Evolutionary conservation across 371 early-diverging fungal species (phyloP).

Genomic region (Modicella reniformis): DNA sequence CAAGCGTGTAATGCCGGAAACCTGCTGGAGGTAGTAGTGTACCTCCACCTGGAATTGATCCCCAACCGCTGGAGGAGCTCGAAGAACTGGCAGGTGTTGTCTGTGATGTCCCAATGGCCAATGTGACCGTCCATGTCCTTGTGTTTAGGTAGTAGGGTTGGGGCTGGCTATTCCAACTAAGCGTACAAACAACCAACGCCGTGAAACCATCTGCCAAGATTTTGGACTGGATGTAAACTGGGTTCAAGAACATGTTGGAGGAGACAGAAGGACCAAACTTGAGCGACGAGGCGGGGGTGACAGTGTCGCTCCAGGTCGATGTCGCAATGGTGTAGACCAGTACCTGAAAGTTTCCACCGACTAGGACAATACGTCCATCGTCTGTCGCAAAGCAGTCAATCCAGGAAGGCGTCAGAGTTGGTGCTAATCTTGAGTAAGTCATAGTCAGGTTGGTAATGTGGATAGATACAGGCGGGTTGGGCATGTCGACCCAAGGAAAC

Average conservation of each 20-base stretch:
- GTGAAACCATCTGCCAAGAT: constrained; percentile 47
- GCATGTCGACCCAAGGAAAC: constrained; percentile 40
- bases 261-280: constrained; percentile 35
- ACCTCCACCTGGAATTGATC: constrained; percentile 29
- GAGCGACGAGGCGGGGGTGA: constrained; percentile 4
- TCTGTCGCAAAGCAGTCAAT: constrained; percentile 52
- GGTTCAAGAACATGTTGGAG: constrained; percentile 34
- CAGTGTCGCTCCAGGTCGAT: constrained; percentile 22
- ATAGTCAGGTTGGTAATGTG: constrained; percentile 44
- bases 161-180: constrained; percentile 49
- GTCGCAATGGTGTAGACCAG: constrained; percentile 33
- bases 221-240: constrained; percentile 42
- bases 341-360: constrained; percentile 38
- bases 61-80: constrained; percentile 43
- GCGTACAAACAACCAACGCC: constrained; percentile 42
- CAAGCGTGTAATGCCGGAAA: constrained; percentile 42
- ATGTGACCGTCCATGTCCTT: constrained; percentile 35
- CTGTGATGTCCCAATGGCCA: constrained; percentile 42
- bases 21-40: constrained; percentile 38
- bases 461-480: constrained; percentile 36
- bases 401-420: constrained; percentile 36
- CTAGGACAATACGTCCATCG: constrained; percentile 48
- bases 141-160: constrained; percentile 51
- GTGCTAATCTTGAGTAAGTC: constrained; percentile 13
- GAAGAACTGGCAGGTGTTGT: constrained; percentile 35